A percentile compares a stretch with the other conserved stretches of the same genome.
Conservation (phyloP, 352 stramenopile species). For the Globisporangium solare region DNA sequence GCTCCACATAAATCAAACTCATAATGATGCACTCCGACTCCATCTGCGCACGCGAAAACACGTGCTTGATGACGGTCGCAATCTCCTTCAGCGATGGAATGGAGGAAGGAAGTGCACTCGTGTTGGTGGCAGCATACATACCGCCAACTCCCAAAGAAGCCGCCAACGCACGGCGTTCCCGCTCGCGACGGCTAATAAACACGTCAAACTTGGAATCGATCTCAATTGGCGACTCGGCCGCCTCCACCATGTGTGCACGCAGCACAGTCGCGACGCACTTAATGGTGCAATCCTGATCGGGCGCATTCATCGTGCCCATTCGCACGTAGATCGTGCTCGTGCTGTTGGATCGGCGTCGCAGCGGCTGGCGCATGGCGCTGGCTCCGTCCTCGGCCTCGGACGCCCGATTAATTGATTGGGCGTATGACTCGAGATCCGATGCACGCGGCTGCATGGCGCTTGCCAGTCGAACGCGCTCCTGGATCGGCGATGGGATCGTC, state of each 20-base stretch:
- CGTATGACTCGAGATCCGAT: slow-evolving; percentile 58
- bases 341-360: slow-evolving; percentile 91
- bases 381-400: slow-evolving; percentile 14
- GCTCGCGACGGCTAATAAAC: slow-evolving; percentile 60
- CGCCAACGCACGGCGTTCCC: slow-evolving; percentile 15
- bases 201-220: slow-evolving; percentile 58
- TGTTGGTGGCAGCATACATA: slow-evolving; percentile 4
- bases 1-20: slow-evolving; percentile 96
- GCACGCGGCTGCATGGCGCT: slow-evolving; percentile 27
- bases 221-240: slow-evolving; percentile 46
- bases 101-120: slow-evolving; percentile 11
- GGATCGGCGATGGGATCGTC: slow-evolving; percentile 53
- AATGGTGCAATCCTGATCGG: slow-evolving; percentile 95
- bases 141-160: slow-evolving; percentile 18
- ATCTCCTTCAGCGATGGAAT: slow-evolving; percentile 90
- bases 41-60: slow-evolving; percentile 90
- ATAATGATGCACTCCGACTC: slow-evolving; percentile 98
- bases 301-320: slow-evolving; percentile 93
- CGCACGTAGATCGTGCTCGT: slow-evolving; percentile 92
- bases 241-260: slow-evolving; percentile 93
- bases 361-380: slow-evolving; percentile 20
- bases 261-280: slow-evolving; percentile 94
- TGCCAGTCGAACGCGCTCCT: slow-evolving; percentile 60
- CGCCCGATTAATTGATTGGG: slow-evolving; percentile 15
- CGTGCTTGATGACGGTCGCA: slow-evolving; percentile 90